Percentiles rank a stretch among this genome's conserved stretches.
These are phyloP conservation scores for Schizophyllum commune DNA, from an alignment of 1,284 basidiomycete genomes.

Conservation along the genomic window DNA sequence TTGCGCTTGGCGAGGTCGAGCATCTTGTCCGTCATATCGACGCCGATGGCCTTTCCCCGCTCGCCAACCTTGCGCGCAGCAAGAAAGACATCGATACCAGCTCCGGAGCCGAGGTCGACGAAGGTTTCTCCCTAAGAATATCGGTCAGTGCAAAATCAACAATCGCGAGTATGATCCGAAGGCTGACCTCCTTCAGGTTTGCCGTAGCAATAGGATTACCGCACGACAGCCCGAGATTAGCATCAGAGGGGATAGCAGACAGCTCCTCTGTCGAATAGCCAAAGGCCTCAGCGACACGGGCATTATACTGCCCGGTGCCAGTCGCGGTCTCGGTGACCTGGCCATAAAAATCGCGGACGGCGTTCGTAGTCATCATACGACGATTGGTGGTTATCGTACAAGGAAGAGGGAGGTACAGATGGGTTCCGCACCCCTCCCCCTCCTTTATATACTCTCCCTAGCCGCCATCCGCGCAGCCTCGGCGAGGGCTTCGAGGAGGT, in stretches of 20 bases:
- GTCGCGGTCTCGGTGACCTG: neutral
- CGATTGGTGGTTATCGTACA: neutral
- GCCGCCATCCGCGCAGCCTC: neutral
- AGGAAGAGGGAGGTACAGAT: no score
- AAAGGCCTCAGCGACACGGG: constrained; percentile 30
- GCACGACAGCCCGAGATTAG: constrained; percentile 41
- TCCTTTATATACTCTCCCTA: neutral
- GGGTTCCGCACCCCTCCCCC: no score
- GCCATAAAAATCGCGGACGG: neutral
- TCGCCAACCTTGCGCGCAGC: constrained; percentile 40
- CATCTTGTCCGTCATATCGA: constrained; percentile 34
- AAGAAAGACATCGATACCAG: constrained; percentile 45
- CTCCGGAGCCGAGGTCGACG: constrained; percentile 48
- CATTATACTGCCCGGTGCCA: neutral
- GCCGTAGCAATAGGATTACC: constrained; percentile 41
- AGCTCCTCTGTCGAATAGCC: constrained; percentile 38
- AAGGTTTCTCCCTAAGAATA: constrained; percentile 49
- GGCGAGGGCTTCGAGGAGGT: neutral
- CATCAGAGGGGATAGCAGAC: constrained; percentile 28
- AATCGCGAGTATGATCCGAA: no score
- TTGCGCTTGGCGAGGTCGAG: neutral
- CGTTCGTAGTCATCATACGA: neutral
- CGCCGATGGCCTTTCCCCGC: constrained; percentile 39
- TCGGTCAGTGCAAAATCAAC: no score
- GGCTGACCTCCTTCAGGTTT: constrained; percentile 34